Evolutionary conservation across 768 basidiomycete species (phyloP).

Genomic region (Rossbeevera mucosa): DNA sequence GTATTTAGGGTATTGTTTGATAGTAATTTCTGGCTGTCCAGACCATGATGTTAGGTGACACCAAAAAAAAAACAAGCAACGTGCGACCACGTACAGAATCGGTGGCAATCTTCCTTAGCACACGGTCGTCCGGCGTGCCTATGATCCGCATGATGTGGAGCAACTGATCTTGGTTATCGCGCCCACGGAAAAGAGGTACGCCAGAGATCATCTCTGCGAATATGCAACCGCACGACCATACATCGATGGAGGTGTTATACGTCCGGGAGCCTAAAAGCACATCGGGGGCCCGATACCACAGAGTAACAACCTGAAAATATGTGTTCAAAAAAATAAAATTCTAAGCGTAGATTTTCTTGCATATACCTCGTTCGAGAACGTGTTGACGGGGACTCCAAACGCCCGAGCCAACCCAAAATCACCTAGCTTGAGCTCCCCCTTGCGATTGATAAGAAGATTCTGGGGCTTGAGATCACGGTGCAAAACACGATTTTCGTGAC

Average conservation of each 20-base stretch:
- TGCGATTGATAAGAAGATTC: constrained; percentile 94
- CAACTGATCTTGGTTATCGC: constrained; percentile 98
- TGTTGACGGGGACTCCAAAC: constrained; percentile 98
- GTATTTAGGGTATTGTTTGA: constrained; percentile 85
- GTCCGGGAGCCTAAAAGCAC: constrained; percentile 95
- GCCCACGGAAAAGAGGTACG: constrained; percentile 91
- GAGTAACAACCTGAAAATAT: constrained; percentile 77
- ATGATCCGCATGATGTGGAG: constrained; percentile 96
- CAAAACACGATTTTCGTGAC: constrained; percentile 96
- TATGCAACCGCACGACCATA: constrained; percentile 99
- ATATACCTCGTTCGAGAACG: constrained; percentile 90
- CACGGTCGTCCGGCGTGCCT: constrained; percentile 88
- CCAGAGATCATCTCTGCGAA: constrained; percentile 99
- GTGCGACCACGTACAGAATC: constrained; percentile 64
- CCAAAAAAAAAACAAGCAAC: neutral
- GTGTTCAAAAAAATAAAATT: constrained; percentile 2
- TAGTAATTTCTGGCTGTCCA: constrained; percentile 69
- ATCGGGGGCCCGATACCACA: constrained; percentile 99
- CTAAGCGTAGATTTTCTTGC: neutral
- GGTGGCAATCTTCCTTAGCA: constrained; percentile 80
- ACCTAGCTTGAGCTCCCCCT: constrained; percentile 94
- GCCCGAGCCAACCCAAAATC: constrained; percentile 97
- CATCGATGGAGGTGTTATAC: constrained; percentile 96
- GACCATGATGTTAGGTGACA: constrained; percentile 8
- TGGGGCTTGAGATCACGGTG: constrained; percentile 98